Percentiles rank a stretch among this genome's conserved stretches.
Conservation (phyloP, 192 early-diverging fungal species). For the Backusella tuberculispora region DNA sequence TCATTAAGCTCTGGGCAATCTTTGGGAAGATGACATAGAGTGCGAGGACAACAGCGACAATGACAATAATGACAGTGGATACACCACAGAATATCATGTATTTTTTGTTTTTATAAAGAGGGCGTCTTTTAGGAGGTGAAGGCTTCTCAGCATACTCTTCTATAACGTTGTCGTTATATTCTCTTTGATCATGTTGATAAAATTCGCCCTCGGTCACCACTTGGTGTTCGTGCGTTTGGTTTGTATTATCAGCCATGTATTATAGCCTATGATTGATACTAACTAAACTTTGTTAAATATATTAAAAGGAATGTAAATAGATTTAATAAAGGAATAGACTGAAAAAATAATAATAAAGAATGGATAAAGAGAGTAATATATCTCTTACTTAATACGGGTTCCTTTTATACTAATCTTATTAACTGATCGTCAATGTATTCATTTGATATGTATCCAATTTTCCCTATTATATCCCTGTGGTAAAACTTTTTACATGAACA, state of each 20-base stretch:
- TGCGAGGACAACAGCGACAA: slow-evolving; percentile 50
- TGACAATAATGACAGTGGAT: slow-evolving; percentile 45
- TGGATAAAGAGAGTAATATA: neutral
- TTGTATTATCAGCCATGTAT: neutral
- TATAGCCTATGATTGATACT: neutral
- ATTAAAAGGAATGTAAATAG: slow-evolving; percentile 2
- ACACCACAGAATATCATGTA: slow-evolving; percentile 58
- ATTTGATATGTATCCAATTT: neutral
- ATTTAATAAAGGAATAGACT: neutral
- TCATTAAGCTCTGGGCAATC: slow-evolving; percentile 51
- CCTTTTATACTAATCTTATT: neutral
- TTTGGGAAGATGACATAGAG: slow-evolving; percentile 61
- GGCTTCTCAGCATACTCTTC: slow-evolving; percentile 50
- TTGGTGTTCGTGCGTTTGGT: slow-evolving; percentile 17
- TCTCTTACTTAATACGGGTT: neutral
- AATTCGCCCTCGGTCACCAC: slow-evolving; percentile 14
- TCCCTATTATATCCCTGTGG: neutral
- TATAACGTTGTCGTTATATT: slow-evolving; percentile 18
- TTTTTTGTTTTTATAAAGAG: slow-evolving; percentile 53
- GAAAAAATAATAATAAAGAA: neutral
- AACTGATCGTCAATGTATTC: neutral
- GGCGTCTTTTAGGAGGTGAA: slow-evolving; percentile 40
- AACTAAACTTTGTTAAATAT: neutral
- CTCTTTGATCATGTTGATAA: slow-evolving; percentile 12
- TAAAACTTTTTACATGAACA: neutral